Evolutionary conservation across 257 asterid genomes (phyloP), one percentile per base, ranked within the genome.

Genomic region (Ilex asprella): DNA sequence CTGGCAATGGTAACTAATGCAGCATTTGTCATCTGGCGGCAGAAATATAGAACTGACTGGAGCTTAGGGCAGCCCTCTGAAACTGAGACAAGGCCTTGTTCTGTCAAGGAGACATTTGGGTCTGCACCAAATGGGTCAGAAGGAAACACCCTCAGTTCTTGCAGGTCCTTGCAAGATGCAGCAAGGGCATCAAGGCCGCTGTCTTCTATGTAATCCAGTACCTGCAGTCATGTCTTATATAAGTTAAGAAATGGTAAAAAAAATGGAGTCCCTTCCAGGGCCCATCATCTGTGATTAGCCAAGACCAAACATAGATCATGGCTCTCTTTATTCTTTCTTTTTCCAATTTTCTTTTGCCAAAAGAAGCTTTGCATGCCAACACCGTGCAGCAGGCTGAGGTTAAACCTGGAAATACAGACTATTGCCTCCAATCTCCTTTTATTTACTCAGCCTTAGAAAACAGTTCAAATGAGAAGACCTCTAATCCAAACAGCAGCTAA

Each of bases 1-100:
- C 66, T 79, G 1, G 99, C 97, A 9, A 92, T 89, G 30, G 95
- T 50, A 51, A 83, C 60, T 53, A 92, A 73, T 47, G 99, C 99
- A 13, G 86, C 87, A 58, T 92, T 92, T n/a, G 99, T 78, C 99
- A 92, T 92, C 83, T 77, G 95, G 47, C 99, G 93, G 81, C 99
- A 89, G 70, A 92, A 92, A 74, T 89, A 92, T 15, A 92, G 88
- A 39, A 91, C 95, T 7, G 98, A 91, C 30, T 74, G 85, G 59
- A 92, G 95, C 69, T 89, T 86, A 27, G 95, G 93, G 82, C 99
- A 92, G 55, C 99, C 99, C 50, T 80, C 84, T 2, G 99, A 89
- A 30, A 92, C 96, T 14, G 86, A 63, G 58, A 92, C 95, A 27
- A 92, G 99, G 60, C 99, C 99, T 62, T 75, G 83, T 68, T 92